Base-by-base conservation (phyloP, 164 flowering plant species). In the Stephania cephalantha region DNA sequence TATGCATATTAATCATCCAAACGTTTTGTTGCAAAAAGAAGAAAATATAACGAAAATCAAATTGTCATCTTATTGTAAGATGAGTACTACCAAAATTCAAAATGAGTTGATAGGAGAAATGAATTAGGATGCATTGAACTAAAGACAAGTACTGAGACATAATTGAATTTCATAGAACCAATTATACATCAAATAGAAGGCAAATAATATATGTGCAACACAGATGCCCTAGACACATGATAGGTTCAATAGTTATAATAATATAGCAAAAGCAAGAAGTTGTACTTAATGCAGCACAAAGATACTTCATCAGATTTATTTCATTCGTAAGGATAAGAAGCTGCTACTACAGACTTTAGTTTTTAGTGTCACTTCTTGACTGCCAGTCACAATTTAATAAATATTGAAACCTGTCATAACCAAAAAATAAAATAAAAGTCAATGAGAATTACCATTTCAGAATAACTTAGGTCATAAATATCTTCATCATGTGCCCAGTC, bases 401-500 rank as follows among this genome's bases (percentile, higher is more conserved):
- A 9, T 10, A 50, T 50, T 50, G 55, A 50, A 50, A 50, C 11
- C 11, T 0, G 55, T 7, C 55, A 50, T 50, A 50, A 50, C 15
- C 4, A 50, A 15, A 10, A 50, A 50, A 50, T 7, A 50, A 50
- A 50, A 50, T 0, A 48, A 48, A 12, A 12, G 6, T 58, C 20
- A 58, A 22, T 12, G 42, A 2, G 42, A 35, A 35, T 31, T 46
- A 92, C 97, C 92, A 89, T 84, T 84, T 89, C 98, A 81, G 97
- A 84, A 76, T 89, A 91, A 83, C 84, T 83, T 61, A 88, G 80
- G 79, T 90, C 97, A 86, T 92, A 90, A n/a, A 91, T 85, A 77
- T 93, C 99, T 73, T 91, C 98, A 76, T 93, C 98, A 74, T 83
- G 91, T 12, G 85, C 58, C 96, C 89, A 89, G 63, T 93, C 99